Percentiles rank a stretch among this genome's conserved stretches.
Conservation (phyloP, 1,284 basidiomycete species). For the Crepidotus sp. region DNA sequence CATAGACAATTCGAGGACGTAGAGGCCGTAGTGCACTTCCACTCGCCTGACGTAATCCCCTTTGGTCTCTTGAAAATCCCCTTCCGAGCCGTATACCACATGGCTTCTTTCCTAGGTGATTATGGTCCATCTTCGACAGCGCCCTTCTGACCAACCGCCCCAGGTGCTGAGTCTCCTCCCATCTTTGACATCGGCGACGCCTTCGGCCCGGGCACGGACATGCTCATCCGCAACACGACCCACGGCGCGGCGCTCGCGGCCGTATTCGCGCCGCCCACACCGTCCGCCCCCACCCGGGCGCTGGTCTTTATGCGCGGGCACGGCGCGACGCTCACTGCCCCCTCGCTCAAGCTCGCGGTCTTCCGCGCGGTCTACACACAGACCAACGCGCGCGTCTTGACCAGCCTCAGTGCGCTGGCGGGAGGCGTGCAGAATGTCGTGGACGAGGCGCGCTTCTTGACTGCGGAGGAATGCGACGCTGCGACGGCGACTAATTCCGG, state of each 20-base stretch:
- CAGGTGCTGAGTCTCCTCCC: constrained; percentile 12
- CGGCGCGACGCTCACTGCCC: constrained; percentile 15
- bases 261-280: constrained; percentile 3
- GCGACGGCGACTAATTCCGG: constrained; percentile 8
- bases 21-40: constrained; percentile 16
- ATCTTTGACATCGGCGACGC: constrained; percentile 17
- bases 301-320: constrained; percentile 19
- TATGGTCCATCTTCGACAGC: not conserved
- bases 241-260: constrained; percentile 16
- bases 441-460: constrained; percentile 5
- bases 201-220: constrained; percentile 16
- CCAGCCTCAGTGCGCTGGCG: constrained; percentile 11
- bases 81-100: constrained; percentile 16
- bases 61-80: constrained; percentile 14
- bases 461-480: constrained; percentile 11
- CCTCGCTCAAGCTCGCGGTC: constrained; percentile 15
- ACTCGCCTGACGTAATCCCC: constrained; percentile 16
- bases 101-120: constrained; percentile 17
- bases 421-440: constrained; percentile 4
- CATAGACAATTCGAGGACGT: constrained; percentile 15
- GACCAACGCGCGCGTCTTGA: constrained; percentile 14
- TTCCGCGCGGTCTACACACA: constrained; percentile 16
- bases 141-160: not conserved
- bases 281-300: constrained; percentile 5
- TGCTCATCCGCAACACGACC: constrained; percentile 19